phyloP scores from a whole-genome alignment of 2,329 filamentous ascomycete species.

The Nemania sp. region DNA sequence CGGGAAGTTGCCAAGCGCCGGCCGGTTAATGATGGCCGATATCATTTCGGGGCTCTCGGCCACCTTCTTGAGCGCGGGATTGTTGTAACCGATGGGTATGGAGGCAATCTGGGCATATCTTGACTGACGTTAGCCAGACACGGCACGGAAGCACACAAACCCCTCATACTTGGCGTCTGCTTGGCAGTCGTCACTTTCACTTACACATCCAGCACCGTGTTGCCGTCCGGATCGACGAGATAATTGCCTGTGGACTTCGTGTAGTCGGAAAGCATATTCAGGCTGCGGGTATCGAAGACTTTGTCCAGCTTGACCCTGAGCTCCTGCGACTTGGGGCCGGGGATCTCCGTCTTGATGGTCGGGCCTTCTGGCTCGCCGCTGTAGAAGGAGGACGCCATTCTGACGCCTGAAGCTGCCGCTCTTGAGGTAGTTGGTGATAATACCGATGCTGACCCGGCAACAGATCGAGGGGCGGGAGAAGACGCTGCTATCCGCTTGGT shows the following conservation, averaged over 20 bases:
- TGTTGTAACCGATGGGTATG: slow-evolving; percentile 92
- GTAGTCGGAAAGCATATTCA: slow-evolving; percentile 84
- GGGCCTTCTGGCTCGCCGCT: slow-evolving; percentile 56
- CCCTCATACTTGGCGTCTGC: neutral
- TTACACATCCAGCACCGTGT: slow-evolving; percentile 72
- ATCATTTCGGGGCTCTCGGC: slow-evolving; percentile 79
- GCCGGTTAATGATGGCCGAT: slow-evolving; percentile 81
- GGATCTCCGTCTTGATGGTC: slow-evolving; percentile 64
- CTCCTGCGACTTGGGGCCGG: slow-evolving; percentile 74
- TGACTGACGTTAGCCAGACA: slow-evolving; percentile 24
- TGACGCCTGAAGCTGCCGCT: slow-evolving; percentile 25
- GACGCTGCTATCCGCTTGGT: slow-evolving; percentile 23
- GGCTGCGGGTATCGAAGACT: slow-evolving; percentile 82
- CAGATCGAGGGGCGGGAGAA: slow-evolving; percentile 19
- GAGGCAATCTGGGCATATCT: slow-evolving; percentile 91
- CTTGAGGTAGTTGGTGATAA: no score
- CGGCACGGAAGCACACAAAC: neutral
- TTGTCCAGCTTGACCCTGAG: slow-evolving; percentile 70
- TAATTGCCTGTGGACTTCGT: slow-evolving; percentile 79
- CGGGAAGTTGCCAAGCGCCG: slow-evolving; percentile 89
- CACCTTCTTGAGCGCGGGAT: slow-evolving; percentile 70
- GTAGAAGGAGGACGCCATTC: slow-evolving; percentile 38
- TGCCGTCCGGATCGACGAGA: slow-evolving; percentile 72
- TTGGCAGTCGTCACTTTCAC: slow-evolving; percentile 43
- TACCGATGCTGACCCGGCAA: slow-evolving; percentile 22